Base-by-base conservation (phyloP, 768 basidiomycete species). In the Leccinum variicolor region DNA sequence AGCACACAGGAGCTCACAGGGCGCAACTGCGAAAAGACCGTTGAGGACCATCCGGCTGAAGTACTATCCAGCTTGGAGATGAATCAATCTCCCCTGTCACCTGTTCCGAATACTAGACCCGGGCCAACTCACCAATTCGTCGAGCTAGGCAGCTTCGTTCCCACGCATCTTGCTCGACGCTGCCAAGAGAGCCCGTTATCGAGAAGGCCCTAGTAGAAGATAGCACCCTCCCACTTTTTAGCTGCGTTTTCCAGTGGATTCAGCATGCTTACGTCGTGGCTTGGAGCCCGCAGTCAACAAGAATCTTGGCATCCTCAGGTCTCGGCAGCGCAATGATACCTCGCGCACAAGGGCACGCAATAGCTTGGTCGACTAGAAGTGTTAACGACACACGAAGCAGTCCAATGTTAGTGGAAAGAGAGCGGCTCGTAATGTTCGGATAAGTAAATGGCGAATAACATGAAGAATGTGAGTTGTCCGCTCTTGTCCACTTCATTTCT, bases 401-500 rank as follows among this genome's bases (percentile, higher is more conserved):
- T 34, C 36, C 33, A 7, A 33, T 7, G 3, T 50, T 51, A 9
- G 45, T n/a, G 60, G 54, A 46, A 45, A 6, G 4, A 25, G 56
- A 46, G 62, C 51, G 62, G 55, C 17, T 10, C 11, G 25, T 31
- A 11, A 23, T 3, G 25, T 15, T 7, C 11, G 13, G 49, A 34
- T 57, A n/a, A 41, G 46, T 39, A 52, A 52, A 52, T 49, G 48
- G 50, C 11, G 39, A 15, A 23, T 31, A 34, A 25, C 28, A 41
- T 47, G 9, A 14, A 23, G 13, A 48, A 36, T 15, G 55, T 58
- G 57, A 49, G 55, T 28, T 7, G 26, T 19, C n/a, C 33, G 25
- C 26, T n/a, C 46, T 23, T 26, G 9, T 56, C 54, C 45, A 55
- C 47, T 49, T 56, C 56, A 31, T 25, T 28, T 55, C 25, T 52